Base-by-base conservation (phyloP, 371 early-diverging fungal species). In the Syncephalastrum sp. region DNA sequence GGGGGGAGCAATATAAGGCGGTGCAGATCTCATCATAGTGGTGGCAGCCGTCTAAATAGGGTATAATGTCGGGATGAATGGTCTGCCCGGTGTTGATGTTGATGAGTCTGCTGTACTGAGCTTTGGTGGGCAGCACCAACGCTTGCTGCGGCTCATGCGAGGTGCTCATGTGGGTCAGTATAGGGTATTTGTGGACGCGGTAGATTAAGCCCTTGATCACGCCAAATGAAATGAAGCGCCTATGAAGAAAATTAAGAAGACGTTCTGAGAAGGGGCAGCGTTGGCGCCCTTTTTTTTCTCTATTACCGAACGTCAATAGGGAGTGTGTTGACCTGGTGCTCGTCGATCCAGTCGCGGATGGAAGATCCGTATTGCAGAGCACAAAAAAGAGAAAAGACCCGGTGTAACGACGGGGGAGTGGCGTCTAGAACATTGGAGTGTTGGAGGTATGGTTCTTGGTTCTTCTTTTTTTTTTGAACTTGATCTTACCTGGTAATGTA, bases 141-240 rank as follows among this genome's bases (percentile, higher is more conserved):
- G 21, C 23, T 29, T 33, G 23, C 29, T 57, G 47, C 38, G 38
- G 38, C 53, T 55, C 57, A 23, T 53, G 63, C 43, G 46, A 49
- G 19, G 49, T 33, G 17, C 50, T 59, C 38, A 61, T 50, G 43
- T 56, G 64, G 12, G 61, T 71, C 46, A 88, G 53, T 15, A 92
- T 78, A 0, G 94, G 92, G 67, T 91, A 93, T 61, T 88, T 90
- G 71, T 92, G 90, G 1, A 93, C 84, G 24, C 94, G 82, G 59
- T 86, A 85, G 6, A 93, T 71, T 59, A 91, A 79, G 3, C 86
- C 87, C 53, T 93, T 90, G 63, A 91, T 79, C 3, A 90, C 82
- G 0, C 92, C 94, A 77, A 88, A 93, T 5, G 91, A 82, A 27
- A 93, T 83, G 52, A 93, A 84, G 5, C 93, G 86, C 42, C 93